Evolutionary conservation across 2,329 filamentous ascomycete species (phyloP).

Genomic region (Lecanicillium sp.): DNA sequence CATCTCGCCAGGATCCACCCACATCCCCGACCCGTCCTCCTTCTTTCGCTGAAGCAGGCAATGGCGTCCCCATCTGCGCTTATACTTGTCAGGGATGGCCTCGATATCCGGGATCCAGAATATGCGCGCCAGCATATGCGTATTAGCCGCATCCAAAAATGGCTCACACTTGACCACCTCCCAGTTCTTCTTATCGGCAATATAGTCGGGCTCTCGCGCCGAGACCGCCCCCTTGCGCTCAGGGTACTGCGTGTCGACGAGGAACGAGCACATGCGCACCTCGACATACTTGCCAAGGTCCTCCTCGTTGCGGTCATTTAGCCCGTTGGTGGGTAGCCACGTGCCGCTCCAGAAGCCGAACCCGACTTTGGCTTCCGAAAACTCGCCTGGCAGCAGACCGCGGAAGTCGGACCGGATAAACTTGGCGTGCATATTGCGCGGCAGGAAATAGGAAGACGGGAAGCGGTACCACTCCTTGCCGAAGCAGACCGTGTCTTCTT

Average conservation of each 20-base stretch:
- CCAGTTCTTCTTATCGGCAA: conserved; percentile 68
- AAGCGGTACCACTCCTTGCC: conserved; percentile 99
- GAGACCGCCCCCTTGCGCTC: conserved; percentile 42
- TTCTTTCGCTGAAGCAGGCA: conserved; percentile 64
- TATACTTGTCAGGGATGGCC: conserved; percentile 60
- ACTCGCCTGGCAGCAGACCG: conserved; percentile 84
- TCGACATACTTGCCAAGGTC: conserved; percentile 82
- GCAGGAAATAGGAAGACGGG: conserved; percentile 85
- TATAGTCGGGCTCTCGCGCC: conserved; percentile 70
- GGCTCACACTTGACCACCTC: conserved; percentile 63
- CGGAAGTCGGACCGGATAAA: conserved; percentile 88
- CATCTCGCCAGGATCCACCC: conserved; percentile 10
- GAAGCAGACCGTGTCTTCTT: conserved; percentile 70
- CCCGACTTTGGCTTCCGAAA: conserved; percentile 61
- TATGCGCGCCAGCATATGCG: conserved; percentile 63
- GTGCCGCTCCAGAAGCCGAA: conserved; percentile 76
- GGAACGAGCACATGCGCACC: conserved; percentile 65
- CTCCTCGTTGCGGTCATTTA: conserved; percentile 89
- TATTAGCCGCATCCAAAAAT: conserved; percentile 75
- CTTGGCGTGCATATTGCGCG: conserved; percentile 72
- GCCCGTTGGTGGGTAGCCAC: conserved; percentile 70
- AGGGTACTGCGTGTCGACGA: conserved; percentile 82
- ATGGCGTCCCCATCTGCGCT: conserved; percentile 78
- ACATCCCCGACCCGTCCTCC: conserved; percentile 10
- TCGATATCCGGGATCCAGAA: conserved; percentile 72